Percentiles rank a stretch among this genome's conserved stretches.
These are phyloP conservation scores for Sugiyamaella boreocaroliniensis DNA, from an alignment of 805 yeast species.

Conservation along the genomic window DNA sequence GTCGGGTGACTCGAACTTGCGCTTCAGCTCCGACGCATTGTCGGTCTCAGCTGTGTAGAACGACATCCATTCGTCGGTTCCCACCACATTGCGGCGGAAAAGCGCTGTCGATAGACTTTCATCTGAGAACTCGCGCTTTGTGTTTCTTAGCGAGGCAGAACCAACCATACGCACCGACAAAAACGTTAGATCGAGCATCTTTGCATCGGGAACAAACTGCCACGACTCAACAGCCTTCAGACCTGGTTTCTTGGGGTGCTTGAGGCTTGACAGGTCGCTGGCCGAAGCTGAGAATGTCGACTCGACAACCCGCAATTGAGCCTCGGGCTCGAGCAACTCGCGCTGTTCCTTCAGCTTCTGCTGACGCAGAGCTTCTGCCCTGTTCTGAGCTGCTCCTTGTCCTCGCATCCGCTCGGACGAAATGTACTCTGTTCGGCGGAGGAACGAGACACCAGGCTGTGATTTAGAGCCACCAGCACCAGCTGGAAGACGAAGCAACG, in stretches of 20 bases:
- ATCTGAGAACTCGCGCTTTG: conserved; percentile 17
- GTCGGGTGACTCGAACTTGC: conserved; percentile 41
- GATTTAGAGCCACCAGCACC: conserved; percentile 31
- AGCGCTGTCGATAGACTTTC: conserved; percentile 40
- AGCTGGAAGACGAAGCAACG: conserved; percentile 73
- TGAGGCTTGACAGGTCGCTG: conserved; percentile 39
- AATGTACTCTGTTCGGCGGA: conserved; percentile 91
- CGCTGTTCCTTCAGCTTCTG: neutral
- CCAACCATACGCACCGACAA: conserved; percentile 35
- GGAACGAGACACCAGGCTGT: conserved; percentile 53
- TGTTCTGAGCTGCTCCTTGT: conserved; percentile 21
- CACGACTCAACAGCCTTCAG: conserved; percentile 70
- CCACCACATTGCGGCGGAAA: conserved; percentile 65
- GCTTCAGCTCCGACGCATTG: conserved; percentile 36
- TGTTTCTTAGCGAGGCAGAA: conserved; percentile 37
- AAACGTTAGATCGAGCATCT: conserved; percentile 75
- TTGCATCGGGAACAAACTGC: conserved; percentile 83
- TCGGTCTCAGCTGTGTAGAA: conserved; percentile 44
- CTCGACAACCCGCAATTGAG: conserved; percentile 67
- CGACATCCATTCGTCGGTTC: conserved; percentile 72
- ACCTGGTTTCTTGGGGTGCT: conserved; percentile 73
- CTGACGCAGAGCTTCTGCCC: conserved; percentile 18
- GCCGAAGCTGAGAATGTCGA: conserved; percentile 62
- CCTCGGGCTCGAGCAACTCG: conserved; percentile 42
- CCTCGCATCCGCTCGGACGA: conserved; percentile 48